Evolutionary conservation across 1,284 basidiomycete genomes (phyloP).

Genomic region (Trametes sp.): DNA sequence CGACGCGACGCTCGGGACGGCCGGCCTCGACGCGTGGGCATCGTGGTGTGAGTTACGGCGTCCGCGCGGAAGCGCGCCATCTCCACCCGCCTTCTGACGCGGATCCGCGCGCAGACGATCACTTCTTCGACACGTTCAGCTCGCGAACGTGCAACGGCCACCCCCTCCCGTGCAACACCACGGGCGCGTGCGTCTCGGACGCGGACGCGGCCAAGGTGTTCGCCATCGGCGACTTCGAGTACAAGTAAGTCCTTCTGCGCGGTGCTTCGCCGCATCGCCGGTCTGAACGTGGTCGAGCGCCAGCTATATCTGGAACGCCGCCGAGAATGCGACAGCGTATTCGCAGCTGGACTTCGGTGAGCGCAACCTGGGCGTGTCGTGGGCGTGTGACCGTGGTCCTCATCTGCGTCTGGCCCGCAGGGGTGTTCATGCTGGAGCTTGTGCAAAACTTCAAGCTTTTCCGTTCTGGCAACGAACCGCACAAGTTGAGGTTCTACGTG

Average conservation of each 20-base stretch:
- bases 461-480: conserved; percentile 43
- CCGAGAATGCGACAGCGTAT: conserved; percentile 52
- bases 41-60: conserved; percentile 46
- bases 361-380: conserved; percentile 13
- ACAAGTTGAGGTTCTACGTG: conserved; percentile 53
- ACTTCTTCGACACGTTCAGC: conserved; percentile 58
- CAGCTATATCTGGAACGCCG: conserved; percentile 61
- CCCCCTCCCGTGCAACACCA: conserved; percentile 55
- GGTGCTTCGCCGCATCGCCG: neutral
- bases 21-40: conserved; percentile 52
- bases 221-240: conserved; percentile 56
- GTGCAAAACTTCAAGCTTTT: conserved; percentile 44
- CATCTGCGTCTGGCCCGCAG: conserved; percentile 23
- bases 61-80: neutral
- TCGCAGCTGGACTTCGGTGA: conserved; percentile 57
- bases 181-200: conserved; percentile 52
- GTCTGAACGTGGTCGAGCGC: conserved; percentile 2
- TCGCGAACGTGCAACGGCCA: conserved; percentile 58
- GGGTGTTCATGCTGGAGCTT: conserved; percentile 46
- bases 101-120: conserved; percentile 41
- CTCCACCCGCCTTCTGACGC: conserved; percentile 14
- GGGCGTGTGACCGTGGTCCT: neutral
- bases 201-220: conserved; percentile 54
- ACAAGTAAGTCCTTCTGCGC: conserved; percentile 49
- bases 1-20: conserved; percentile 54